Evolutionary conservation across 192 early-diverging fungal species (phyloP), one percentile per base, ranked within the genome.

Genomic region (Ambispora gerdemannii): DNA sequence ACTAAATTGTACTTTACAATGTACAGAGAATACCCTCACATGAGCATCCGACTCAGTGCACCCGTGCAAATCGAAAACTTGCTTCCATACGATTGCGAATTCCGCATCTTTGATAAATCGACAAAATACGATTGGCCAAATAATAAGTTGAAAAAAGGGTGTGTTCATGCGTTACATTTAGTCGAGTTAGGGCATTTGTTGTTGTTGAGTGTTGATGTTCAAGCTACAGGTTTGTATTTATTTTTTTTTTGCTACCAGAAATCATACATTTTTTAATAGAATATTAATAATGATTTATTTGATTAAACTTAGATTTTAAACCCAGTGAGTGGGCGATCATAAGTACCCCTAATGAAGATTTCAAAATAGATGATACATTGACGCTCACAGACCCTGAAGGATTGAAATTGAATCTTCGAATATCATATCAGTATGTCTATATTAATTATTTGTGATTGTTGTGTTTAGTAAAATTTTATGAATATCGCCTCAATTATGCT

Each of bases 1-100:
- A 31, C 27, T 0, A 34, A 24, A 22, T 31, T 6, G n/a, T n/a
- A n/a, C n/a, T n/a, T n/a, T n/a, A n/a, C n/a, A n/a, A n/a, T n/a
- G n/a, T n/a, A 36, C 49, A 78, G 71, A 11, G 69, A 76, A 10
- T 93, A 93, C 58, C 95, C 95, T 34, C 90, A 89, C 70, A 91
- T 91, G 87, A 77, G 83, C 3, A 85, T 93, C 62, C 86, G 86
- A 3, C 75, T 93, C 71, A 88, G 84, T 49, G 86, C 90, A 30
- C 91, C 91, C 15, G 80, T 93, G 13, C 90, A 93, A 79, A 82
- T 99, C 30, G 97, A 99, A 81, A 99, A 99, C 70, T 78, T 98
- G 24, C 78, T 99, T 32, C 97, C 97, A 0, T 97, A 91, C 74
- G 85, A 93, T 62, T 80, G 95, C 72, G 82, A 85, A 20, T 92